These are phyloP conservation scores for Candida koratica DNA, from an alignment of 805 yeast species.

Conservation along the genomic window DNA sequence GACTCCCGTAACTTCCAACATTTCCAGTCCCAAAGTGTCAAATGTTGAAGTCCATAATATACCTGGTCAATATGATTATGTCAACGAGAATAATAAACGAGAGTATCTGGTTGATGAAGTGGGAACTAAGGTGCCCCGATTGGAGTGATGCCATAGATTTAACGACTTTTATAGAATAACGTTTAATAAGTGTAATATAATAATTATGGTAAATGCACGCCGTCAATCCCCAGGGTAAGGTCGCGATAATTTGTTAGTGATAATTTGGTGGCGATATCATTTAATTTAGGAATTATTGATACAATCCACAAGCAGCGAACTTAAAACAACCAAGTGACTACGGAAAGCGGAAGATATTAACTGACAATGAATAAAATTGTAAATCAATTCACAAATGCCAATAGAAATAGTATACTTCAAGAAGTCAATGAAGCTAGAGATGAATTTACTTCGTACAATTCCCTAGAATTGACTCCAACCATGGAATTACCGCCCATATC, in stretches of 20 bases:
- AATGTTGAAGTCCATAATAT: constrained; percentile 8
- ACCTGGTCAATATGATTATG: too few relatives aligned
- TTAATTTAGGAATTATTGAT: neutral
- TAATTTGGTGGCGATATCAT: constrained; percentile 6
- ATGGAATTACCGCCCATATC: constrained; percentile 78
- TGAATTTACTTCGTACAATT: constrained; percentile 1
- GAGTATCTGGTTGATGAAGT: neutral
- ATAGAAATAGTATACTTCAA: constrained; percentile 22
- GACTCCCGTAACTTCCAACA: constrained; percentile 20
- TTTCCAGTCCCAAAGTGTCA: constrained; percentile 13
- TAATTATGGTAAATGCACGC: constrained; percentile 1
- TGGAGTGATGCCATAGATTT: neutral
- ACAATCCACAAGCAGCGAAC: neutral
- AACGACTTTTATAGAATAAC: neutral
- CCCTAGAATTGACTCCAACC: constrained; percentile 50
- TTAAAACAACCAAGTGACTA: neutral
- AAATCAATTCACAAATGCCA: constrained; percentile 32
- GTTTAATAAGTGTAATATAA: constrained; percentile 7
- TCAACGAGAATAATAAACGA: constrained; percentile 4
- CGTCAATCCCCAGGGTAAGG: too few relatives aligned
- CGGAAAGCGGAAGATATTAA: too few relatives aligned
- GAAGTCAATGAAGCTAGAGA: constrained; percentile 27
- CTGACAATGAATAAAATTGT: constrained; percentile 43
- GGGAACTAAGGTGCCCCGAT: neutral
- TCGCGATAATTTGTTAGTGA: neutral